Percentiles rank a stretch among this genome's conserved stretches.
Evolutionary conservation across 2,329 filamentous ascomycete species (phyloP).

Genomic region (Xylariaceae sp.): DNA sequence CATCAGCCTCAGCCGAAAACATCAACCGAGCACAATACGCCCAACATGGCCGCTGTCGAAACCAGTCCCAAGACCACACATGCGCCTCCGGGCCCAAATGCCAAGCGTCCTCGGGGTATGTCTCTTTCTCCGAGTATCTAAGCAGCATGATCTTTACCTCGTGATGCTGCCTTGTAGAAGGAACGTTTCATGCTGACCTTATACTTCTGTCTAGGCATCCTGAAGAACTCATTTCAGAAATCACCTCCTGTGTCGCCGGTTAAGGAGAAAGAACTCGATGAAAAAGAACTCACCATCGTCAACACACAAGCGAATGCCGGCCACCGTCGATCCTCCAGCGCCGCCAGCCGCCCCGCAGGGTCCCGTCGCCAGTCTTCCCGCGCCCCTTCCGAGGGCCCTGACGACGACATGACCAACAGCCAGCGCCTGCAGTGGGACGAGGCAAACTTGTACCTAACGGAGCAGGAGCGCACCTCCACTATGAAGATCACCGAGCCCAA

Average conservation of each 20-base stretch:
- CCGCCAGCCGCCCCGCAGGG: slow-evolving; percentile 54
- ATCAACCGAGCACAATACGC: too few species aligned
- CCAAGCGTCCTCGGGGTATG: slow-evolving; percentile 28
- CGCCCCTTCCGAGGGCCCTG: slow-evolving; percentile 39
- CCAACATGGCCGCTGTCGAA: slow-evolving; percentile 25
- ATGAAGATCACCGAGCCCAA: slow-evolving; percentile 99
- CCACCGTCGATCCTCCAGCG: slow-evolving; percentile 76
- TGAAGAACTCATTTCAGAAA: slow-evolving; percentile 79
- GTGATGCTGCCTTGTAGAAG: neutral
- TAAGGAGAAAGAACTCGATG: slow-evolving; percentile 51
- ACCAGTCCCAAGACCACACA: slow-evolving; percentile 22
- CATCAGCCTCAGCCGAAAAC: too few species aligned
- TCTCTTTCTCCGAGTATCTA: too few species aligned
- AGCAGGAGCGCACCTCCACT: slow-evolving; percentile 89
- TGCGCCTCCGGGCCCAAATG: slow-evolving; percentile 13
- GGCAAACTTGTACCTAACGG: slow-evolving; percentile 92
- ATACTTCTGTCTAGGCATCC: slow-evolving; percentile 64
- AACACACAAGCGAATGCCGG: slow-evolving; percentile 96
- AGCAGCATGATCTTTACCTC: neutral
- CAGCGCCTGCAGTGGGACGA: slow-evolving; percentile 97
- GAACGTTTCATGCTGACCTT: neutral
- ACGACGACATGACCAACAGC: slow-evolving; percentile 51
- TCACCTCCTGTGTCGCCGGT: slow-evolving; percentile 52
- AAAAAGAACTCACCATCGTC: slow-evolving; percentile 86
- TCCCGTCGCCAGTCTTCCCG: slow-evolving; percentile 68